Base-by-base conservation (phyloP, 169 alveolate genomes). In the Cryptosporidium ryanae region DNA sequence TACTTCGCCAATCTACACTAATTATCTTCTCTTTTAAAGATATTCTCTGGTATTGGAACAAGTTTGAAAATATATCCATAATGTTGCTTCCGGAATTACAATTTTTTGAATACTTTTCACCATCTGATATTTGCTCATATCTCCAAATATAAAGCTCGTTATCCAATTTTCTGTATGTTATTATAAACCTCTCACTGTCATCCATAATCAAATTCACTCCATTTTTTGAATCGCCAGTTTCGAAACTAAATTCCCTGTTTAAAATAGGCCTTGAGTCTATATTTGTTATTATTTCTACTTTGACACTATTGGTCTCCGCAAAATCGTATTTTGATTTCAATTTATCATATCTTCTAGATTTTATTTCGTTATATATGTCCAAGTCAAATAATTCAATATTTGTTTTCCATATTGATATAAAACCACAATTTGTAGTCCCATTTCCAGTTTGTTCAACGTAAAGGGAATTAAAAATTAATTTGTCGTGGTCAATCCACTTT, bases 121-220 rank as follows among this genome's bases (percentile, higher is more conserved):
- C n/a, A 18, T 61, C 4, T 0, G 23, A 61, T 25, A 54, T 54
- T 17, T 68, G 50, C 5, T 76, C 87, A 61, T 76, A 76, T 38
- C 87, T 76, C 70, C 70, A 76, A 25, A 76, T 76, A 76, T 46
- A 76, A 3, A 76, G 12, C 6, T 76, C 61, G 44, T 21, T 59
- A 21, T 31, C 61, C 18, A 59, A 15, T 29, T 61, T 25, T 17
- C 59, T 57, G 25, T 76, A 76, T 15, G 63, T 65, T 44, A 61
- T 8, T 18, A 76, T 76, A 59, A 76, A 76, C 23, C 87, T 76
- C 34, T 76, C 87, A 10, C 57, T 43, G 46, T 18, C 43, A 46
- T 76, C 87, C 43, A 76, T 21, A 34, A 65, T 7, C 15, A 43
- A 12, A 59, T 76, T 52, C 55, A 68, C 17, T 29, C 55, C 55